Evolutionary conservation across 805 yeast species (phyloP).

Genomic region (Suhomyces kilbournensis): DNA sequence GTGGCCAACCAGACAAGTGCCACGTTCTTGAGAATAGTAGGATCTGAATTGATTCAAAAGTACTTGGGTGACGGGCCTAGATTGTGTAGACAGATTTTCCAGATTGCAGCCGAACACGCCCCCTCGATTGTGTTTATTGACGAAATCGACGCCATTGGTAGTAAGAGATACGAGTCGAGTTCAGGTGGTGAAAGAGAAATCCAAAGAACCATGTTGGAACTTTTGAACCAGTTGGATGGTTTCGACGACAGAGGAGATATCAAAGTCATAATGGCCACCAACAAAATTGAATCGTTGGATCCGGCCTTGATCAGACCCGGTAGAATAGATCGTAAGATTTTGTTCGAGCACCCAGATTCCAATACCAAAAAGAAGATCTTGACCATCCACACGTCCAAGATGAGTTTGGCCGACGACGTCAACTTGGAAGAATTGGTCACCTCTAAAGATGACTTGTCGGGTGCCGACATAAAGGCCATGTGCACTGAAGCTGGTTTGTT

Average conservation of each 20-base stretch:
- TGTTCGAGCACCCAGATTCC: slow-evolving; percentile 94
- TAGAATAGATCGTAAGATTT: slow-evolving; percentile 91
- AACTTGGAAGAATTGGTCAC: slow-evolving; percentile 85
- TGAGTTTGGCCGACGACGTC: slow-evolving; percentile 86
- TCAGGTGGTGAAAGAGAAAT: slow-evolving; percentile 97
- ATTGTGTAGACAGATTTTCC: slow-evolving; percentile 88
- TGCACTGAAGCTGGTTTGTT: slow-evolving; percentile 96
- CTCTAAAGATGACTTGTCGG: slow-evolving; percentile 90
- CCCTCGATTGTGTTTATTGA: slow-evolving; percentile 98
- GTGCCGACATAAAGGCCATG: slow-evolving; percentile 96
- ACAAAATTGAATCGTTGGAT: slow-evolving; percentile 88
- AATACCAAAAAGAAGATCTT: slow-evolving; percentile 90
- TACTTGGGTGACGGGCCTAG: slow-evolving; percentile 98
- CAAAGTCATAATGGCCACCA: slow-evolving; percentile 97
- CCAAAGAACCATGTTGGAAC: slow-evolving; percentile 96
- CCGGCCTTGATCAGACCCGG: slow-evolving; percentile 98
- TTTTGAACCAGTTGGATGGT: slow-evolving; percentile 93
- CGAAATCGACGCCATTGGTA: slow-evolving; percentile 98
- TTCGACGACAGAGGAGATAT: slow-evolving; percentile 97
- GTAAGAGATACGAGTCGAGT: slow-evolving; percentile 95
- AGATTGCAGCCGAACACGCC: slow-evolving; percentile 94
- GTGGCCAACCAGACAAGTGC: slow-evolving; percentile 98
- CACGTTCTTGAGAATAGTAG: slow-evolving; percentile 92
- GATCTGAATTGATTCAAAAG: slow-evolving; percentile 94
- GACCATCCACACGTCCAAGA: slow-evolving; percentile 86